A percentile compares a stretch with the other conserved stretches of the same genome.
Evolutionary conservation across 2,329 filamentous ascomycete genomes (phyloP).

Genomic region (Rhinocladiella mackenziei): DNA sequence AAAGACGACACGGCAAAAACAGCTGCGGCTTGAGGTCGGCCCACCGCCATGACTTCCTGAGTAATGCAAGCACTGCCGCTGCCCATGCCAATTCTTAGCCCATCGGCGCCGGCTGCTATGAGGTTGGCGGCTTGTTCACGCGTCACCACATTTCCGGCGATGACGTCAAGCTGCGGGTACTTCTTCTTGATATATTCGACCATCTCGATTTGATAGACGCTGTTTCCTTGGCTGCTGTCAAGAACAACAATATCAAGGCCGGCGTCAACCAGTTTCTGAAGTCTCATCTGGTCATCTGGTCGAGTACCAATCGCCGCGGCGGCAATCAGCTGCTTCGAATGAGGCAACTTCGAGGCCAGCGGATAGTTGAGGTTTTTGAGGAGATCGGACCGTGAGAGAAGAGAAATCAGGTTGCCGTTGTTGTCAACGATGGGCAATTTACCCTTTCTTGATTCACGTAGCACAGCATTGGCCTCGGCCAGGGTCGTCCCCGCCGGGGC

Average conservation of each 20-base stretch:
- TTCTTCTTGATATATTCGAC: conserved; percentile 90
- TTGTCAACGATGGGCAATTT: conserved; percentile 90
- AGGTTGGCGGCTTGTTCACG: conserved; percentile 89
- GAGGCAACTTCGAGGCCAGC: conserved; percentile 88
- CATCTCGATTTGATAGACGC: conserved; percentile 98
- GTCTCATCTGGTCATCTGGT: conserved; percentile 82
- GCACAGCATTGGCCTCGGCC: conserved; percentile 83
- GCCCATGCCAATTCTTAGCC: conserved; percentile 97
- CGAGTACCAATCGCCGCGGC: conserved; percentile 94
- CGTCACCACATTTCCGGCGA: conserved; percentile 97
- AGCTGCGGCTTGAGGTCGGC: conserved; percentile 88
- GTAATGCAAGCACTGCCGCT: conserved; percentile 98
- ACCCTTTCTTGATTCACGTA: conserved; percentile 95
- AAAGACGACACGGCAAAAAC: conserved; percentile 88
- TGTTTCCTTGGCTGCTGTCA: conserved; percentile 96
- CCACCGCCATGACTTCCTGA: conserved; percentile 99
- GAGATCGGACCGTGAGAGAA: conserved; percentile 89
- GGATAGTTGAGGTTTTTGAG: conserved; percentile 99
- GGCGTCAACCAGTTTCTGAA: conserved; percentile 85
- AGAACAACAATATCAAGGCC: conserved; percentile 93
- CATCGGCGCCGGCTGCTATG: conserved; percentile 91
- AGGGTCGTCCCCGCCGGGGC: conserved; percentile 78
- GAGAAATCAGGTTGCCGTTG: conserved; percentile 78
- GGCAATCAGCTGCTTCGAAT: conserved; percentile 96
- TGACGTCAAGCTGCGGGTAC: conserved; percentile 83